Conservation (phyloP, 495 filamentous ascomycete species). For the Annulohypoxylon moriforme region DNA sequence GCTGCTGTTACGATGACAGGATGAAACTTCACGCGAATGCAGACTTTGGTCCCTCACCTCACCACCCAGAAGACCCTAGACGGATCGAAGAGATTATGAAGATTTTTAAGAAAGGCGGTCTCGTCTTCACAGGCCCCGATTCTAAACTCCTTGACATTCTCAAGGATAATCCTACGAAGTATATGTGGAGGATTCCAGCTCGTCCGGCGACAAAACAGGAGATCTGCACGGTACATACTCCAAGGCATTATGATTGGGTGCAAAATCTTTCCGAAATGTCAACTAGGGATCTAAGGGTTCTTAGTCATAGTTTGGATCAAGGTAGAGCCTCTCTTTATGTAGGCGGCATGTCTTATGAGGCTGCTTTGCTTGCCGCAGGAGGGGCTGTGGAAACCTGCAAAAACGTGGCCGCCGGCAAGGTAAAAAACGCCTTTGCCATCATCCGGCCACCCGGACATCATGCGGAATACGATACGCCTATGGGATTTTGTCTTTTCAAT, state of each 20-base stretch:
- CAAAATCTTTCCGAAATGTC: conserved; percentile 63
- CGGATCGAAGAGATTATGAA: conserved; percentile 91
- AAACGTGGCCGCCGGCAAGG: conserved; percentile 77
- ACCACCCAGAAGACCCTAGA: conserved; percentile 93
- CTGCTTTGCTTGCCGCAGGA: conserved; percentile 85
- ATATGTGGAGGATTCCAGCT: conserved; percentile 80
- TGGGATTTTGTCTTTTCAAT: conserved; percentile 98
- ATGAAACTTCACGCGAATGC: conserved; percentile 94
- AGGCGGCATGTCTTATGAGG: conserved; percentile 81
- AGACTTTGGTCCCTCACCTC: conserved; percentile 70
- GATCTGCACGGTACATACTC: conserved; percentile 78
- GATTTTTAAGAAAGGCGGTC: conserved; percentile 78
- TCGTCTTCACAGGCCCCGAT: conserved; percentile 69
- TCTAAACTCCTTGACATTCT: conserved; percentile 58
- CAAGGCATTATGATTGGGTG: conserved; percentile 82
- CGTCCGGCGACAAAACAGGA: conserved; percentile 80
- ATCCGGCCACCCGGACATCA: conserved; percentile 96
- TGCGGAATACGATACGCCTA: conserved; percentile 82
- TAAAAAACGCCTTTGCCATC: conserved; percentile 94
- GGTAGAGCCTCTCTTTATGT: conserved; percentile 89
- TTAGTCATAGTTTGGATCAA: conserved; percentile 67
- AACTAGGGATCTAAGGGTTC: conserved; percentile 70
- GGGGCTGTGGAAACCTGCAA: conserved; percentile 95
- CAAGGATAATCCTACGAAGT: conserved; percentile 61
- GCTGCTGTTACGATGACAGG: conserved; percentile 88